Conservation (phyloP, 1,284 basidiomycete species). For the Irpex sp. region DNA sequence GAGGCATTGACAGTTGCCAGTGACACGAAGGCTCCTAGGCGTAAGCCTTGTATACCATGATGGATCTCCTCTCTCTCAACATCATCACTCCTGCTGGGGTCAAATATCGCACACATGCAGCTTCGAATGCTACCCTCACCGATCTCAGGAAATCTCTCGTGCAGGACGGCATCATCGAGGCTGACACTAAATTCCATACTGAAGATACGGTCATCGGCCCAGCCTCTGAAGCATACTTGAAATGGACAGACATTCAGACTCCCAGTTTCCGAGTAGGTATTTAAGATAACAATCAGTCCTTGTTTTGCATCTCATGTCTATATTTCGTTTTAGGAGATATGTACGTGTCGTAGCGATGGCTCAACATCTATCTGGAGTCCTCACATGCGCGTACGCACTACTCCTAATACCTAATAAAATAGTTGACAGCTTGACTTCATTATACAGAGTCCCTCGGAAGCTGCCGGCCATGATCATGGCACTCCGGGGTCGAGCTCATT, state of each 20-base stretch:
- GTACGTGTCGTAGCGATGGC: no score
- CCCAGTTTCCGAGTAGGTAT: background rate
- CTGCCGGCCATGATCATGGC: no score
- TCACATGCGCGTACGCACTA: no score
- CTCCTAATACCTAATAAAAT: no score
- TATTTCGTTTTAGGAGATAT: background rate
- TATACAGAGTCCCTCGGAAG: no score
- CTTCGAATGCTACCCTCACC: background rate
- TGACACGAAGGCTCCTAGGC: no score
- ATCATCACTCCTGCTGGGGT: no score
- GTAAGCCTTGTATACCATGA: no score
- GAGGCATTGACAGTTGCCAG: no score
- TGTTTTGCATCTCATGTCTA: background rate
- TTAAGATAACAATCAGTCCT: background rate
- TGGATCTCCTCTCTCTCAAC: no score
- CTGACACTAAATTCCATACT: background rate
- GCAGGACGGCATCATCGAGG: background rate
- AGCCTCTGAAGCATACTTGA: background rate
- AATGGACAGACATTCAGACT: background rate
- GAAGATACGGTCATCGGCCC: background rate
- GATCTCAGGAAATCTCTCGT: background rate
- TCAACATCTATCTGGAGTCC: no score
- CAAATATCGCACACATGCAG: background rate
- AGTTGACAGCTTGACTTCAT: no score
- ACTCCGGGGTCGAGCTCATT: background rate